A percentile compares a stretch with the other conserved stretches of the same genome.
Evolutionary conservation across 2,329 filamentous ascomycete genomes (phyloP).

Genomic region (Verruconis gallopava): DNA sequence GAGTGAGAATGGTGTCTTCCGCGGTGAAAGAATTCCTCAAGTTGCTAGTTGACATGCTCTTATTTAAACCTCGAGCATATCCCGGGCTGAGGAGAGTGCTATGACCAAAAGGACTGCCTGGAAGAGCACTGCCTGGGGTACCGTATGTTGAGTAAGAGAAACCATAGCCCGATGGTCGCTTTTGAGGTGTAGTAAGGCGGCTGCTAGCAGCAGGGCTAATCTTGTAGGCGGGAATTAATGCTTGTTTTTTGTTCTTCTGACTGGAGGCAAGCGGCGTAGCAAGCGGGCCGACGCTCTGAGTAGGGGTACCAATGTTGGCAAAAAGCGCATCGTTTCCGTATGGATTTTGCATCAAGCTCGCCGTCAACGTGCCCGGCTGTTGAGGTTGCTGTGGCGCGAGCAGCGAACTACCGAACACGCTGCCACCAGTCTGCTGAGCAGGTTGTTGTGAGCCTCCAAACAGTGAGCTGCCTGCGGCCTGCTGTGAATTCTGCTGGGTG

Average conservation of each 20-base stretch:
- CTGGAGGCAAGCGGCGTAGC: constrained; percentile 74
- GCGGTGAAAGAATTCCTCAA: constrained; percentile 68
- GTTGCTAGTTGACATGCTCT: constrained; percentile 81
- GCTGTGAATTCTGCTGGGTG: constrained; percentile 13
- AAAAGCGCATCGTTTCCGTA: constrained; percentile 87
- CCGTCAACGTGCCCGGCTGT: constrained; percentile 46
- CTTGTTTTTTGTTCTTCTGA: constrained; percentile 64
- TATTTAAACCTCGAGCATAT: constrained; percentile 59
- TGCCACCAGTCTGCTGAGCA: constrained; percentile 26
- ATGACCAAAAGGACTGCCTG: constrained; percentile 50
- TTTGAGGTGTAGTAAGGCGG: constrained; percentile 71
- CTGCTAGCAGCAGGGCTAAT: constrained; percentile 69
- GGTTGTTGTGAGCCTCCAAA: constrained; percentile 32
- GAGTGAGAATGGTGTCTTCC: constrained; percentile 75
- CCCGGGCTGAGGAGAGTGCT: constrained; percentile 51
- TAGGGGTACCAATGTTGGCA: constrained; percentile 52
- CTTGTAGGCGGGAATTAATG: constrained; percentile 76
- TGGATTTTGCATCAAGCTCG: constrained; percentile 65
- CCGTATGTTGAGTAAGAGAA: constrained; percentile 91
- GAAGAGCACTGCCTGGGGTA: constrained; percentile 54
- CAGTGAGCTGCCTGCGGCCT: constrained; percentile 26
- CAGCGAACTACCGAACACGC: constrained; percentile 42
- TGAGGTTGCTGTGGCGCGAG: constrained; percentile 32
- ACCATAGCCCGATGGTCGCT: constrained; percentile 60
- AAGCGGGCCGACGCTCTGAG: constrained; percentile 69